Conservation (phyloP, 1,284 basidiomycete genomes). For the Apiotrichum gamsii region DNA sequence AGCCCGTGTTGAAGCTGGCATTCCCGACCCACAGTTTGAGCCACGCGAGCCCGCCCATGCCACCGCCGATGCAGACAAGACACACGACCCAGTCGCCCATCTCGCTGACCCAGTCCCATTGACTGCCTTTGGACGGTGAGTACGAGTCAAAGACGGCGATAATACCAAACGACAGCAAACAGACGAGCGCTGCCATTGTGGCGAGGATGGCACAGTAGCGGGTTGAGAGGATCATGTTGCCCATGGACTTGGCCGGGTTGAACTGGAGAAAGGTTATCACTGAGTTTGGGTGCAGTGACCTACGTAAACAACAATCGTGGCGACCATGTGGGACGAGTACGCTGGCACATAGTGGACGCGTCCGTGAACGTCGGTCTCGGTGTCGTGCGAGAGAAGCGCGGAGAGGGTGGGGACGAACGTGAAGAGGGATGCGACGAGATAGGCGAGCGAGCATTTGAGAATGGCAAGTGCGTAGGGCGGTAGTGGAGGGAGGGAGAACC, state of each 20-base stretch:
- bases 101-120: constrained; percentile 42
- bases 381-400: constrained; percentile 31
- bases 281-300: constrained; percentile 9
- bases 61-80: constrained; percentile 72
- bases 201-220: constrained; percentile 50
- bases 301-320: constrained; percentile 64
- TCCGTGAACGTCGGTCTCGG: constrained; percentile 52
- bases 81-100: constrained; percentile 52
- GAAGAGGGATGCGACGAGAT: constrained; percentile 84
- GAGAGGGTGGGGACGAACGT: constrained; percentile 66
- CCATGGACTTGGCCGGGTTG: constrained; percentile 64
- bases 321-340: constrained; percentile 80
- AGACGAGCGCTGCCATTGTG: constrained; percentile 74
- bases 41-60: constrained; percentile 72
- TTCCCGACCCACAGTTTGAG: constrained; percentile 75
- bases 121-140: constrained; percentile 34
- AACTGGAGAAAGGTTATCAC: constrained; percentile 29
- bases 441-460: constrained; percentile 85
- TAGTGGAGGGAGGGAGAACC: constrained; percentile 13
- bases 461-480: constrained; percentile 46
- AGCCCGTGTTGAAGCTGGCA: constrained; percentile 87
- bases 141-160: constrained; percentile 66
- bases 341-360: constrained; percentile 53
- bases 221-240: constrained; percentile 68
- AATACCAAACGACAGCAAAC: constrained; percentile 69